Evolutionary conservation across 2,329 filamentous ascomycete genomes (phyloP).

Genomic region (Epichloe festucae): DNA sequence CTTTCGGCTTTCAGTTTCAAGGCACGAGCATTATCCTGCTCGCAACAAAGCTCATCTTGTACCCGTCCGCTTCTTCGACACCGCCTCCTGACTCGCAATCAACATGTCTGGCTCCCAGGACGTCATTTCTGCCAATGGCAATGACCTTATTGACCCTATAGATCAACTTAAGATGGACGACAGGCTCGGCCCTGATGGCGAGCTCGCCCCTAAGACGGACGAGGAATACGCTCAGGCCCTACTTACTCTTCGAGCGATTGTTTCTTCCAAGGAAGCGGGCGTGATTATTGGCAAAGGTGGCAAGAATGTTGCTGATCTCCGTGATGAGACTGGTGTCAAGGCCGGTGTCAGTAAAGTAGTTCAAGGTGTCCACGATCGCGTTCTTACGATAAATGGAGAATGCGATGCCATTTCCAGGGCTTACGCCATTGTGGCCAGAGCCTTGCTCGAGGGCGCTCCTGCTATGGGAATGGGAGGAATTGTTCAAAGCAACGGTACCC

Average conservation of each 20-base stretch:
- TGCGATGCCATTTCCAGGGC: constrained; percentile 82
- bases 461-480: constrained; percentile 93
- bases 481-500: constrained; percentile 76
- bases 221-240: constrained; percentile 91
- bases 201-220: constrained; percentile 77
- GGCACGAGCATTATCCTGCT: neutral
- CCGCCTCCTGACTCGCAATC: neutral
- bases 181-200: constrained; percentile 58
- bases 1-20: neutral
- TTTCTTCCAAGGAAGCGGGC: constrained; percentile 96
- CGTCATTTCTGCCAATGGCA: constrained; percentile 41
- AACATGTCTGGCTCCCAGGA: constrained; percentile 53
- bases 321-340: constrained; percentile 95
- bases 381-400: constrained; percentile 85
- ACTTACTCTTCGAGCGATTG: constrained; percentile 90
- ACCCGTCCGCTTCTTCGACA: constrained; percentile 2
- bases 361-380: constrained; percentile 90
- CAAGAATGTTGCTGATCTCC: constrained; percentile 94
- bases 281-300: constrained; percentile 98
- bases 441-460: constrained; percentile 83
- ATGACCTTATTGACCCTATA: constrained; percentile 46
- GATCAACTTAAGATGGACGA: constrained; percentile 56
- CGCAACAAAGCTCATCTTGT: constrained; percentile 4
- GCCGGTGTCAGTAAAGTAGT: constrained; percentile 98
- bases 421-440: constrained; percentile 84